phyloP scores from a whole-genome alignment of 1,139 yeast genomes.

The Candida smagusa region DNA sequence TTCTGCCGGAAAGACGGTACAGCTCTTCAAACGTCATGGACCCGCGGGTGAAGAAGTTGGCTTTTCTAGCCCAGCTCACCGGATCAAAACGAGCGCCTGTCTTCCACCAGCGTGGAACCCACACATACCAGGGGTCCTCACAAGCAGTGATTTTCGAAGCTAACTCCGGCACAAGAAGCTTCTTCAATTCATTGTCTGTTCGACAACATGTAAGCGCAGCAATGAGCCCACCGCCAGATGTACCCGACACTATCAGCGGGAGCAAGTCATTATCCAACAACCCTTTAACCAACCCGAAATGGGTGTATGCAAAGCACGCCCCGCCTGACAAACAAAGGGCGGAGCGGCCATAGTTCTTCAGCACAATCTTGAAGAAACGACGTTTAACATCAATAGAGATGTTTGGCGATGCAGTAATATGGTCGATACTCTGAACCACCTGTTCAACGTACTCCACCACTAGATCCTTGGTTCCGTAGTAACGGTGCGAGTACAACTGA shows the following conservation, averaged over 20 bases:
- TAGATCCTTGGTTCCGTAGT: conserved; percentile 68
- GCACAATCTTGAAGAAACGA: conserved; percentile 54
- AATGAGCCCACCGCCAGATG: conserved; percentile 80
- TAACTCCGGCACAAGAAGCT: conserved; percentile 57
- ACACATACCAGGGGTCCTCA: conserved; percentile 58
- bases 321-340: conserved; percentile 79
- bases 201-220: conserved; percentile 74
- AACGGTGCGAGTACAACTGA: conserved; percentile 67
- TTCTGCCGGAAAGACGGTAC: conserved; percentile 62
- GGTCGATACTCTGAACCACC: conserved; percentile 47
- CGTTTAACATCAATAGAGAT: conserved; percentile 43
- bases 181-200: conserved; percentile 61
- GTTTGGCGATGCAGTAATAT: conserved; percentile 36
- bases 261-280: conserved; percentile 61
- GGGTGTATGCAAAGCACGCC: conserved; percentile 75
- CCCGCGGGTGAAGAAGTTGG: conserved; percentile 69
- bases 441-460: conserved; percentile 56
- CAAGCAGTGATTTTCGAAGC: conserved; percentile 71
- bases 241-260: conserved; percentile 72
- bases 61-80: conserved; percentile 67
- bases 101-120: conserved; percentile 63
- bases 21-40: conserved; percentile 73
- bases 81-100: conserved; percentile 83
- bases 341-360: conserved; percentile 67
- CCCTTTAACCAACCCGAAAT: conserved; percentile 75